These are phyloP conservation scores for Penicillium sp. DNA, from an alignment of 2,329 filamentous ascomycete genomes.

Conservation along the genomic window DNA sequence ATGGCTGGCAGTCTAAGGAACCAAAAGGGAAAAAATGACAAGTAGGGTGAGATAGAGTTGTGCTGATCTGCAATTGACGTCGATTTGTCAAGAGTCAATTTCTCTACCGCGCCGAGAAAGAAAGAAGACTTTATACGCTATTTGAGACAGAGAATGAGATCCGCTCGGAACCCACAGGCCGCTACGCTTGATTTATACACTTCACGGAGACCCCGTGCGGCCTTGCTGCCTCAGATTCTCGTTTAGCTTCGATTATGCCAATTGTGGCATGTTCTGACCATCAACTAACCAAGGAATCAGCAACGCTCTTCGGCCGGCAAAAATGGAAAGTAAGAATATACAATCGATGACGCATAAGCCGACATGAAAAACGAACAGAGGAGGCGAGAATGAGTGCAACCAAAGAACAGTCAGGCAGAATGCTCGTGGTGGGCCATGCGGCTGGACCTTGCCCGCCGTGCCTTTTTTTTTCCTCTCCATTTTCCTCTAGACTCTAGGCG, in stretches of 20 bases:
- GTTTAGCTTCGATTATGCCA: constrained; percentile 20
- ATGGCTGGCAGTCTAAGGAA: constrained; percentile 20
- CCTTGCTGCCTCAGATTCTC: constrained; percentile 13
- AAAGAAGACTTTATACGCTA: constrained; percentile 16
- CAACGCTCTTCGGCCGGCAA: constrained; percentile 17
- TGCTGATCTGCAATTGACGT: background rate
- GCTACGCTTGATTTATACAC: constrained; percentile 24
- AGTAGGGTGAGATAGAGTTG: constrained; percentile 5
- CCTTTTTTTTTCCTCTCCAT: background rate
- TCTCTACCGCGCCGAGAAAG: constrained; percentile 9
- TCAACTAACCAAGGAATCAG: constrained; percentile 16
- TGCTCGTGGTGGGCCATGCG: constrained; percentile 27
- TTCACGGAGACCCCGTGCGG: constrained; percentile 12
- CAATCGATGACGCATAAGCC: constrained; percentile 21
- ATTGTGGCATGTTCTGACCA: constrained; percentile 3
- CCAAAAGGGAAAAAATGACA: constrained; percentile 5
- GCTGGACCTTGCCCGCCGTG: constrained; percentile 14
- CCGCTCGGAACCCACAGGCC: constrained; percentile 4
- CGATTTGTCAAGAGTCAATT: background rate
- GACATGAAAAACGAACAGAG: constrained; percentile 14
- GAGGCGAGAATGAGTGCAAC: constrained; percentile 10
- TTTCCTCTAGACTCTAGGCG: constrained; percentile 5
- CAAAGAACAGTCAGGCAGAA: constrained; percentile 22
- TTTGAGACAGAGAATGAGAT: constrained; percentile 18
- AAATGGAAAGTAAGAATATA: constrained; percentile 17